A percentile compares a stretch with the other conserved stretches of the same genome.
Evolutionary conservation across 2,329 filamentous ascomycete genomes (phyloP).

Genomic region (Paracoccidioides lutzii): DNA sequence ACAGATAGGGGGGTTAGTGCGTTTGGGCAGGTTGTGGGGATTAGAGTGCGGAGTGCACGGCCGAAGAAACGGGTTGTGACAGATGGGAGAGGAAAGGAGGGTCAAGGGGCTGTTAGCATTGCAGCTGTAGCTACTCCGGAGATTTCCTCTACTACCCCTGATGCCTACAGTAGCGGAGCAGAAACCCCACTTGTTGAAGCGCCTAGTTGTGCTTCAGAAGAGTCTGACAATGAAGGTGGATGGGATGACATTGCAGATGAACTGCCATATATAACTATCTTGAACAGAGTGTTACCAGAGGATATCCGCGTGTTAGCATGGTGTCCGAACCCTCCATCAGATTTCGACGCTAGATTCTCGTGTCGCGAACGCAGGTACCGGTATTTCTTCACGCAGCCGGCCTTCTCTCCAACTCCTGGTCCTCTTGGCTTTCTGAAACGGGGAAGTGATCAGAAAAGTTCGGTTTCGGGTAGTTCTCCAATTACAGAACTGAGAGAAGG

Average conservation of each 20-base stretch:
- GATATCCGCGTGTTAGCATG: conserved; percentile 88
- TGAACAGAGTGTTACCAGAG: conserved; percentile 77
- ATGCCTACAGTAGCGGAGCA: conserved; percentile 9
- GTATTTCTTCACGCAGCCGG: conserved; percentile 96
- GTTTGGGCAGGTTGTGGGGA: conserved; percentile 85
- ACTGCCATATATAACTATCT: conserved; percentile 64
- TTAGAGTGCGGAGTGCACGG: conserved; percentile 67
- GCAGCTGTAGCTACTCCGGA: conserved; percentile 13
- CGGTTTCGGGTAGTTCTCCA: conserved; percentile 10
- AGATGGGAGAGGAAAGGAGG: neutral
- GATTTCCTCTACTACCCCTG: conserved; percentile 6
- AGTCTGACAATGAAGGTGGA: conserved; percentile 23
- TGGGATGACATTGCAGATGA: conserved; percentile 67
- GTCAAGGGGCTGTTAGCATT: neutral
- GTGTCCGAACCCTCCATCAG: conserved; percentile 67
- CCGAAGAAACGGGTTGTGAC: conserved; percentile 36
- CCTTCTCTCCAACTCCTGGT: conserved; percentile 56
- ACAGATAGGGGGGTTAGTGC: conserved; percentile 91
- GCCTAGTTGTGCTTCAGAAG: conserved; percentile 7
- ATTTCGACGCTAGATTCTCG: conserved; percentile 84
- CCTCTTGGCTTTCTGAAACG: conserved; percentile 36
- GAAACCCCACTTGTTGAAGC: conserved; percentile 12
- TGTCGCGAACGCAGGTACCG: conserved; percentile 84
- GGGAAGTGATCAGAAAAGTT: conserved; percentile 13
- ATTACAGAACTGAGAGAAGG: conserved; percentile 43